Base-by-base conservation (phyloP, 208 protist genomes). In the Angomonas ambiguus region DNA sequence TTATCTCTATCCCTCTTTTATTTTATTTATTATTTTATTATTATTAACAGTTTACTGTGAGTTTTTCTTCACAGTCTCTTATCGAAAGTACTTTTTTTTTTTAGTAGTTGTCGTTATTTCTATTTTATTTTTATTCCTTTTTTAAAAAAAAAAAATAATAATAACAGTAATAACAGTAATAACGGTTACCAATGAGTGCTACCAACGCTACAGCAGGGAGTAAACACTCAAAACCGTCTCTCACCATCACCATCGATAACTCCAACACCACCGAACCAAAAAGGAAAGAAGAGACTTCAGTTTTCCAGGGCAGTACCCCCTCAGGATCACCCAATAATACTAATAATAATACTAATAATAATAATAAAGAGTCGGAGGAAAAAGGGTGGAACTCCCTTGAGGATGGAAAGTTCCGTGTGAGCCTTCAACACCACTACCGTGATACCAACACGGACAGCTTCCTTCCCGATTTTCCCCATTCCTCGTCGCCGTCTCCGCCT, bases 341-440 rank as follows among this genome's bases (percentile, higher is more conserved):
- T n/a, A n/a, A n/a, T n/a, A n/a, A n/a, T n/a, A n/a, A n/a, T n/a
- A n/a, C n/a, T n/a, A n/a, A n/a, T n/a, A n/a, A n/a, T n/a, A n/a
- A n/a, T n/a, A n/a, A n/a, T n/a, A n/a, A n/a, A n/a, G n/a, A n/a
- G n/a, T n/a, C n/a, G n/a, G n/a, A n/a, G n/a, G n/a, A n/a, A n/a
- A 2, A 53, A 4, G 68, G 58, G 0, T 73, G 61, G 61, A 45
- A 62, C 34, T 51, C 60, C 1, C 61, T 69, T n/a, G 11, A 62
- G 13, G 61, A 73, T 42, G 57, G 57, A 16, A 51, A 62, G 41
- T 73, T 73, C 31, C 68, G 68, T 55, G 45, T 73, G 20, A 11
- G 61, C 13, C 68, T 73, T 24, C 2, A 59, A 10, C 68, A 66
- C 53, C 61, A 59, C 24, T 62, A 61, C 51, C 11, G 48, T 53